These are phyloP conservation scores for Ensete ventricosum DNA, from an alignment of 176 grass and related monocot species.

Conservation along the genomic window DNA sequence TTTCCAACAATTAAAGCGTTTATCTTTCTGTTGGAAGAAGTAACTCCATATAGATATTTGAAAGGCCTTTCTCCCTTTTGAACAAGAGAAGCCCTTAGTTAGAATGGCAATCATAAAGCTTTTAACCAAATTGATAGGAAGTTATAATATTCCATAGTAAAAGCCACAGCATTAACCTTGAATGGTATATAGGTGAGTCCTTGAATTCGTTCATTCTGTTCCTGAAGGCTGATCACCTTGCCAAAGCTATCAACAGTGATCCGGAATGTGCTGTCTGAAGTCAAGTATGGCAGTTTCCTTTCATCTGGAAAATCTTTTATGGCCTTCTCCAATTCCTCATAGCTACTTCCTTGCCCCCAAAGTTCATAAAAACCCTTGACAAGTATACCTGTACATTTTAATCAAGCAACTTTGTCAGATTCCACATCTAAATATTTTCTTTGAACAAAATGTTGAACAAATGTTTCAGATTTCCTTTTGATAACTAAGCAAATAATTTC, in stretches of 20 bases:
- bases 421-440: neutral
- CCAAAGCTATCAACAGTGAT: conserved; percentile 77
- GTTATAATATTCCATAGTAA: neutral
- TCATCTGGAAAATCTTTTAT: conserved; percentile 64
- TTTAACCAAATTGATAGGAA: neutral
- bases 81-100: neutral
- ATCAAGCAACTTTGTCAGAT: neutral
- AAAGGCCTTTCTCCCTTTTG: neutral
- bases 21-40: neutral
- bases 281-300: conserved; percentile 68
- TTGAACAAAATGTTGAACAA: neutral
- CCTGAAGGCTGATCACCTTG: conserved; percentile 73
- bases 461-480: neutral
- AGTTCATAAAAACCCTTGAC: conserved; percentile 93
- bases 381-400: conserved; percentile 41
- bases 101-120: neutral
- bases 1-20: neutral
- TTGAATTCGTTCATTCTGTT: conserved; percentile 77
- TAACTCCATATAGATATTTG: neutral
- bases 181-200: conserved; percentile 79
- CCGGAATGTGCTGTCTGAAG: conserved; percentile 64
- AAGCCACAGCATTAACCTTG: conserved; percentile 29
- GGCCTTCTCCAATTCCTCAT: conserved; percentile 67
- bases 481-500: neutral
- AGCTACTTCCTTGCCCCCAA: conserved; percentile 72